Conservation (phyloP, 164 flowering plant species). For the Liquidambar formosana region DNA sequence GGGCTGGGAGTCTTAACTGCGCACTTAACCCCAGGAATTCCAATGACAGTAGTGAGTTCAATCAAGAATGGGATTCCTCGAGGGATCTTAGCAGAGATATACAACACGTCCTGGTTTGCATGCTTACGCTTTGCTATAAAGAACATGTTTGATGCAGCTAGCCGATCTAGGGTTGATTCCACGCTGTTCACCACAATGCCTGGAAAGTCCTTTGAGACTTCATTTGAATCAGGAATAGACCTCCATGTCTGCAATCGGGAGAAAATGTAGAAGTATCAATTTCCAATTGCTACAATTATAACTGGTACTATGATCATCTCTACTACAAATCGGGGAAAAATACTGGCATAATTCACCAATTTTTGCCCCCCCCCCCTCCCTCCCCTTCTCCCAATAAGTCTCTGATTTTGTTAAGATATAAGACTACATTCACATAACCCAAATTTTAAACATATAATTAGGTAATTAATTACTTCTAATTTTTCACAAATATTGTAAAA, state of each 20-base stretch:
- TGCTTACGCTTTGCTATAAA: slow-evolving; percentile 92
- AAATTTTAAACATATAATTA: too few species aligned
- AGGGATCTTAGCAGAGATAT: slow-evolving; percentile 83
- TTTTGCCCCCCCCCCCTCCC: too few species aligned
- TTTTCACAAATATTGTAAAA: too few species aligned
- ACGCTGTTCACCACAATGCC: slow-evolving; percentile 56
- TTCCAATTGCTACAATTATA: neutral
- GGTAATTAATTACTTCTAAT: too few species aligned
- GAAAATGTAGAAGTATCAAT: neutral
- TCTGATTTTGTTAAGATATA: too few species aligned
- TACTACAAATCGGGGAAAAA: neutral
- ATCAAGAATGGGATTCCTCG: slow-evolving; percentile 75
- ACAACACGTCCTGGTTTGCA: slow-evolving; percentile 85
- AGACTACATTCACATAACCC: too few species aligned
- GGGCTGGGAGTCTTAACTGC: slow-evolving; percentile 89
- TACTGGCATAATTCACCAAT: neutral
- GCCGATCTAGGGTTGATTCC: slow-evolving; percentile 67
- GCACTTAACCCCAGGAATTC: slow-evolving; percentile 76
- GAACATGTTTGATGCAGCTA: slow-evolving; percentile 82
- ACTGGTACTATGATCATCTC: neutral
- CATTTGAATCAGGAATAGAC: slow-evolving; percentile 91
- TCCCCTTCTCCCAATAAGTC: too few species aligned
- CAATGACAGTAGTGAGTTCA: slow-evolving; percentile 74
- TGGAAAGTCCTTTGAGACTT: slow-evolving; percentile 71
- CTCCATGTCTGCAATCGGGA: slow-evolving; percentile 79